Percentiles rank a stretch among this genome's conserved stretches.
phyloP scores from a whole-genome alignment of 176 grass and related monocot species.

The Dactylis glomerata region DNA sequence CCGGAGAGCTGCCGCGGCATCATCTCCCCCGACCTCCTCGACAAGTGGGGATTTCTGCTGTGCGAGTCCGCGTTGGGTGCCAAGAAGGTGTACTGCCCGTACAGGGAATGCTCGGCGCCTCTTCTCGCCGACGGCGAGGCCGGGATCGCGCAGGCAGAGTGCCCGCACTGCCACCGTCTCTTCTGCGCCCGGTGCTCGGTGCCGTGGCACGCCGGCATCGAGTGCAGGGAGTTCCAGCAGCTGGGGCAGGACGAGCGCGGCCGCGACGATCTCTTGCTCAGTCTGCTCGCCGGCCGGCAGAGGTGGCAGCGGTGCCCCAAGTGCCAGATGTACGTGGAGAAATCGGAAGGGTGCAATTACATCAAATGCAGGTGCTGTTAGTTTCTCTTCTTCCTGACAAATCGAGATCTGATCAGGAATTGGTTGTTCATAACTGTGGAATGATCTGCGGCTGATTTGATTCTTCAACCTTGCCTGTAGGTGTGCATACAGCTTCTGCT shows the following conservation, averaged over 20 bases:
- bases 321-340: background rate
- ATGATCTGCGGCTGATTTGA: background rate
- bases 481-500: background rate
- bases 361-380: background rate
- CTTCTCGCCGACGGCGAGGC: background rate
- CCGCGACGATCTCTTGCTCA: background rate
- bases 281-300: background rate
- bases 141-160: background rate
- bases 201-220: background rate
- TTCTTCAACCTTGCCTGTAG: background rate
- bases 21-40: background rate
- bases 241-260: background rate
- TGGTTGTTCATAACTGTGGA: background rate
- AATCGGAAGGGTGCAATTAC: background rate
- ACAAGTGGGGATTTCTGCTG: background rate
- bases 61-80: background rate
- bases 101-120: background rate
- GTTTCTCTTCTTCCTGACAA: background rate
- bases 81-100: background rate
- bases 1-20: background rate
- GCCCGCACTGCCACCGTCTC: background rate
- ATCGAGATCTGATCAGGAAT: background rate
- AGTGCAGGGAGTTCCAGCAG: background rate
- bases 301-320: background rate
- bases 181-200: background rate